These are phyloP conservation scores for Daldinia bambusicola DNA, from an alignment of 495 filamentous ascomycete species.

Conservation along the genomic window DNA sequence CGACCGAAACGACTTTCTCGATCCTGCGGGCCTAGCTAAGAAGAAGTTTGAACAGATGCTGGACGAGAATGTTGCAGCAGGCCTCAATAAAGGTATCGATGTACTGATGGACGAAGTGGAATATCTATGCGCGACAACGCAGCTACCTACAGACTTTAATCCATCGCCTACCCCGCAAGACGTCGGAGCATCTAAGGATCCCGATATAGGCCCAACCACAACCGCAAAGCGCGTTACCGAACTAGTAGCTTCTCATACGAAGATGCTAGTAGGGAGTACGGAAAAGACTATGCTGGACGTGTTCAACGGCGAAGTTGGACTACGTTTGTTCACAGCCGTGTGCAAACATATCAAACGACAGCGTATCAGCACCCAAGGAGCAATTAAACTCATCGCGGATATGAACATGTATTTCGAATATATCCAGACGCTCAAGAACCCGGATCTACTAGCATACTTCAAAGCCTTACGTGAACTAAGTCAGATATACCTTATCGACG, in stretches of 20 bases:
- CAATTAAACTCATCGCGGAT: slow-evolving; percentile 93
- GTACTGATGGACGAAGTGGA: slow-evolving; percentile 99
- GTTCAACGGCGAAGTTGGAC: slow-evolving; percentile 97
- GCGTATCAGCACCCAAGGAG: slow-evolving; percentile 87
- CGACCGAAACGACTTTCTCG: slow-evolving; percentile 93
- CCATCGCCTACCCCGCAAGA: slow-evolving; percentile 57
- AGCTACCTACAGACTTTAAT: slow-evolving; percentile 90
- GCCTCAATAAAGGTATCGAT: slow-evolving; percentile 96
- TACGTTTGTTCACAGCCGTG: slow-evolving; percentile 86
- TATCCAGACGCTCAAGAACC: slow-evolving; percentile 81
- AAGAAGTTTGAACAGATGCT: slow-evolving; percentile 99
- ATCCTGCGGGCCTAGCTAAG: slow-evolving; percentile 91
- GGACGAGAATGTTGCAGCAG: slow-evolving; percentile 95
- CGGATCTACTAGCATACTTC: slow-evolving; percentile 87
- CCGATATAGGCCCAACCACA: slow-evolving; percentile 82
- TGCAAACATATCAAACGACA: slow-evolving; percentile 99
- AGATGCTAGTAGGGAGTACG: slow-evolving; percentile 89
- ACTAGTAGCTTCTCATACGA: slow-evolving; percentile 85
- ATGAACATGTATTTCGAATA: slow-evolving; percentile 94
- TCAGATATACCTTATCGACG: slow-evolving; percentile 94
- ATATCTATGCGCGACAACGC: slow-evolving; percentile 89
- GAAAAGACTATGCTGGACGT: slow-evolving; percentile 98
- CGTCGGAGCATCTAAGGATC: slow-evolving; percentile 40
- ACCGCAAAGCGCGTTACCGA: slow-evolving; percentile 85
- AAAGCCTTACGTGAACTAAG: slow-evolving; percentile 89